Evolutionary conservation across 1,284 basidiomycete species (phyloP), one percentile per base, ranked within the genome.

Genomic region (Fistulinella cinereoalba): DNA sequence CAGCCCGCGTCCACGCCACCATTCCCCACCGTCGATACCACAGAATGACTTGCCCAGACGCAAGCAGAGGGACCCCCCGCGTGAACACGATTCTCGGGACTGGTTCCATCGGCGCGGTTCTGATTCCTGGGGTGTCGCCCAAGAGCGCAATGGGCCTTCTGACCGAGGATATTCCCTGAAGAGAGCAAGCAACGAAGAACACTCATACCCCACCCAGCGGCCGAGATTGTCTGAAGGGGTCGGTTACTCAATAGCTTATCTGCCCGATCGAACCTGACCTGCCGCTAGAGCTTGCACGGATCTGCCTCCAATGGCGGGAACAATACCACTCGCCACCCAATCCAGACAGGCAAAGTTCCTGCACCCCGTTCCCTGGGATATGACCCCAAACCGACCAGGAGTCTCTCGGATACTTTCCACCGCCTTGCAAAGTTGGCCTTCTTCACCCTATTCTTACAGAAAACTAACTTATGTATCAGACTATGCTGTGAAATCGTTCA

Each of bases 401-500:
- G 46, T 12, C 43, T 51, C 22, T 52, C 58, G 32, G 57, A 64
- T 37, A 53, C 55, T 12, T 70, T 70, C 39, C 50, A 52, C 44
- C 60, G 65, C 40, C 64, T 78, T 36, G 71, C 75, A 44, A 71
- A 69, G 76, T 77, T 41, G 47, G 70, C 47, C 28, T 46, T 45
- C 21, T 16, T 47, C 29, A 31, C 46, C 33, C 43, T n/a, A 18
- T 28, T 22, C 16, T 29, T 37, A n/a, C 40, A 47, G 23, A 46
- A 7, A 15, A 46, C 49, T 60, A 23, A 60, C 37, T 15, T 18
- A 19, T 28, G 29, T n/a, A 32, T 15, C 41, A 79, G 78, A 53
- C 52, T 77, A 21, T 73, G 74, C 18, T 72, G 70, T 39, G 63
- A 74, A 53, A 65, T 71, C 37, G 63, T 72, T 41, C 69, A 72